Evolutionary conservation across 1,284 basidiomycete genomes (phyloP).

Genomic region (Malassezia caprae): DNA sequence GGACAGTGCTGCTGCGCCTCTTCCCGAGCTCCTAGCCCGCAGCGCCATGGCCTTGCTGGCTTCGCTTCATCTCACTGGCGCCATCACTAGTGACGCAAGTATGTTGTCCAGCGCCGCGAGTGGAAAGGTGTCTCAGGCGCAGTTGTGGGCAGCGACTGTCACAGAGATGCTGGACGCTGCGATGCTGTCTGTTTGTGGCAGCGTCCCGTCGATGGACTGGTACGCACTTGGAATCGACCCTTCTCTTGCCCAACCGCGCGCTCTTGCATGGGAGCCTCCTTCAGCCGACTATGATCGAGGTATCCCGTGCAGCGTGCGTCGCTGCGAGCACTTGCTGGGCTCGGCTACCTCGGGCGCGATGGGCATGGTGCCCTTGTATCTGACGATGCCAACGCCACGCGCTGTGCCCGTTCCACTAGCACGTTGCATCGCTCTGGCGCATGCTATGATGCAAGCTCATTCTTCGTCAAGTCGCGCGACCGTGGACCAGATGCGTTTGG

Average conservation of each 20-base stretch:
- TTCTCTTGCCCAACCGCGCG: neutral
- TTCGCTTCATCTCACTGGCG: conserved; percentile 27
- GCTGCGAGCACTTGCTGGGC: conserved; percentile 21
- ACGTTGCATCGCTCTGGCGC: conserved; percentile 45
- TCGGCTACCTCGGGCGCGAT: neutral
- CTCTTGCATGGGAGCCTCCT: conserved; percentile 3
- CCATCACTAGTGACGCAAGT: conserved; percentile 12
- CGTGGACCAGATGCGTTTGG: conserved; percentile 20
- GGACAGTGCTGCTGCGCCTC: neutral
- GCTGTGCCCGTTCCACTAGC: conserved; percentile 67
- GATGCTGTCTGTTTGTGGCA: conserved; percentile 15
- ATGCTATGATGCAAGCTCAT: conserved; percentile 50
- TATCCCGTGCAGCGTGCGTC: conserved; percentile 16
- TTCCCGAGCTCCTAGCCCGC: conserved; percentile 11
- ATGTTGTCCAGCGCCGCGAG: conserved; percentile 11
- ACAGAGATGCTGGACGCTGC: conserved; percentile 18
- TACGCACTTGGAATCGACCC: neutral
- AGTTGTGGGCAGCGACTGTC: conserved; percentile 28
- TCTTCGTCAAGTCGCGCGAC: neutral
- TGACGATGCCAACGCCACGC: conserved; percentile 53
- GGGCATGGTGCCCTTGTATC: conserved; percentile 18
- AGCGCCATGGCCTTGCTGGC: conserved; percentile 23
- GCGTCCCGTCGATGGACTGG: conserved; percentile 20
- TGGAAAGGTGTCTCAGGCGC: conserved; percentile 24
- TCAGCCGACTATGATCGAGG: conserved; percentile 7